Evolutionary conservation across 148 eudicot species (phyloP), one percentile per base, ranked within the genome.

Genomic region (Linanthus parryae): DNA sequence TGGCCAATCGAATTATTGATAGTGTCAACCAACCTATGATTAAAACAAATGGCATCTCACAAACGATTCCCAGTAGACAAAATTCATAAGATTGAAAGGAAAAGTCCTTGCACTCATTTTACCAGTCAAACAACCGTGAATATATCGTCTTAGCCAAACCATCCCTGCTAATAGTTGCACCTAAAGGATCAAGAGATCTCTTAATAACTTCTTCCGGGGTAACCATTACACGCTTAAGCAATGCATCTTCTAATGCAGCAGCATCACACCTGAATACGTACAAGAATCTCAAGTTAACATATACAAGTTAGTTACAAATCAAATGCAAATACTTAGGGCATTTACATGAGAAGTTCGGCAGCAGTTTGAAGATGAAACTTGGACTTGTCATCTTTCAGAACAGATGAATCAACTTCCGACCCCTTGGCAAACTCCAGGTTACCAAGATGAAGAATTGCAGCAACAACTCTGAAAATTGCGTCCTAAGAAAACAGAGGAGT

Each of bases 81-180:
- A n/a, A n/a, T n/a, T 27, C 15, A 29, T 14, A 7, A 38, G 14
- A n/a, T 4, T 14, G 51, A 49, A 4, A 15, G 21, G 15, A 21
- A 49, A 52, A 26, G 31, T 29, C 15, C 8, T 38, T 8, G 3
- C 14, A 26, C 43, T 19, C 24, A 8, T 40, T 46, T 42, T 75
- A 85, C 95, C 97, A 90, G 56, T 90, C 95, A 81, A 90, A 90
- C 60, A 85, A 73, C 33, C 95, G 92, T 6, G 84, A 85, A 59
- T 90, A 90, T 62, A 78, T 39, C 17, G 92, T 81, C 73, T 76
- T 90, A 24, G 97, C 97, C 48, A 90, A 69, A 50, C 97, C 95
- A 69, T 90, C 97, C 58, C 97, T 83, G 60, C 88, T 81, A n/a
- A 81, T 66, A 43, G 71, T 38, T 63, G 96, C 86, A 22, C 80